Base-by-base conservation (phyloP, 2,329 filamentous ascomycete species). In the Stemphylium lycopersici region DNA sequence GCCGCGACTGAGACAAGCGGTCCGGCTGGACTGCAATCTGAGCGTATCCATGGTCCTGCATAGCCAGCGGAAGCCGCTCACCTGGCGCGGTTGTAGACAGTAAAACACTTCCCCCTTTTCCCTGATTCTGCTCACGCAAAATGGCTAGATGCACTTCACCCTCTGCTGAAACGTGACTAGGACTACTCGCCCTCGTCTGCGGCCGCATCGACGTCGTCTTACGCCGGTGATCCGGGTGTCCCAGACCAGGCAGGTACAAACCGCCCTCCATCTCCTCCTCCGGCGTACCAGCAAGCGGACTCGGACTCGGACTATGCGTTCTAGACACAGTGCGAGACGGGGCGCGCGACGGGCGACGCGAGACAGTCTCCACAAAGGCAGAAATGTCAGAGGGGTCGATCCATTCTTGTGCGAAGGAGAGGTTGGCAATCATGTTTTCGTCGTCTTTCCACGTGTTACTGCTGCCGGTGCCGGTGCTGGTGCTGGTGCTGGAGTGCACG, bases 211-310 rank as follows among this genome's bases (percentile, higher is more conserved):
- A 20, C 0, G 37, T 48, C 37, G 32, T 26, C 22, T 18, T 15
- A 6, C 46, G 38, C 20, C 33, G 26, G 5, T 43, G n/a, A 13
- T 45, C 39, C 0, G 44, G 33, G 26, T 56, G 40, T n/a, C 48
- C 52, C 1, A 43, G 18, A 7, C 52, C 44, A 8, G 36, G 44
- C 11, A 58, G 40, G 8, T 49, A 56, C 7, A 42, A 6, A 10
- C 26, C n/a, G 13, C n/a, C 32, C 3, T 41, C 46, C 7, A 18
- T 40, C 2, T 39, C 31, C 0, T 48, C 24, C 8, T 49, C 33
- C 7, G 37, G 15, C 1, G 31, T 26, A 10, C 2, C 4, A 11
- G 26, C 8, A 13, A 11, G 34, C 3, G 43, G 31, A 33, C 31
- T 31, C 4, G 33, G n/a, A 7, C 31, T 31, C 4, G 33, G n/a